Percentiles rank a stretch among this genome's conserved stretches.
Evolutionary conservation across 2,329 filamentous ascomycete species (phyloP).

Genomic region (Coniosporium tulheliwenetii): DNA sequence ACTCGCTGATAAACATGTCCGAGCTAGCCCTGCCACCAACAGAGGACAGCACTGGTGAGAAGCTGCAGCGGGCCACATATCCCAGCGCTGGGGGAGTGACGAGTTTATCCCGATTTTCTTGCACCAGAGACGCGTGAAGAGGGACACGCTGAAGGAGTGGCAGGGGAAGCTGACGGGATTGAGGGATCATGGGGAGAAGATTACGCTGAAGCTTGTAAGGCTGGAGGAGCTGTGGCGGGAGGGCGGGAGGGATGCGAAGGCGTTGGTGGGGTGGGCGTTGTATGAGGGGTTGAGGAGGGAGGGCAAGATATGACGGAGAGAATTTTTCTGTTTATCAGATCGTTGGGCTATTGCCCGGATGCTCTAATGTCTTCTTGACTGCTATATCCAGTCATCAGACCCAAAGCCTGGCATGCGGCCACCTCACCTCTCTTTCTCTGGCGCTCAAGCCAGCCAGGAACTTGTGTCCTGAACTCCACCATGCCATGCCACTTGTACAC

Average conservation of each 20-base stretch:
- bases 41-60: constrained; percentile 13
- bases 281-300: constrained; percentile 36
- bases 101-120: constrained; percentile 43
- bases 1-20: constrained; percentile 39
- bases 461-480: too few relatives aligned
- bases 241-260: constrained; percentile 39
- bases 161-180: constrained; percentile 39
- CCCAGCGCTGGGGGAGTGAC: constrained; percentile 39
- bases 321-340: too few relatives aligned
- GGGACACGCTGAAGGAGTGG: constrained; percentile 31
- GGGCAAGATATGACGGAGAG: constrained; percentile 20
- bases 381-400: too few relatives aligned
- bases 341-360: too few relatives aligned
- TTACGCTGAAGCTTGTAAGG: constrained; percentile 39
- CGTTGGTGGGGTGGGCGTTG: constrained; percentile 37
- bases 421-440: too few relatives aligned
- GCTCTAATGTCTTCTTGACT: too few relatives aligned
- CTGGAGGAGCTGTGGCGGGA: constrained; percentile 37
- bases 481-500: too few relatives aligned
- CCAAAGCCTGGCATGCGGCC: too few relatives aligned
- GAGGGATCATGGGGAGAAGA: constrained; percentile 40
- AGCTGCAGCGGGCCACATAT: constrained; percentile 34
- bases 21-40: constrained; percentile 24
- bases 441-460: too few relatives aligned
- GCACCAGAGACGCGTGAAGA: constrained; percentile 35